Base-by-base conservation (phyloP, 225 moss, liverwort and hornwort species). In the Rhytidiadelphus loreus region DNA sequence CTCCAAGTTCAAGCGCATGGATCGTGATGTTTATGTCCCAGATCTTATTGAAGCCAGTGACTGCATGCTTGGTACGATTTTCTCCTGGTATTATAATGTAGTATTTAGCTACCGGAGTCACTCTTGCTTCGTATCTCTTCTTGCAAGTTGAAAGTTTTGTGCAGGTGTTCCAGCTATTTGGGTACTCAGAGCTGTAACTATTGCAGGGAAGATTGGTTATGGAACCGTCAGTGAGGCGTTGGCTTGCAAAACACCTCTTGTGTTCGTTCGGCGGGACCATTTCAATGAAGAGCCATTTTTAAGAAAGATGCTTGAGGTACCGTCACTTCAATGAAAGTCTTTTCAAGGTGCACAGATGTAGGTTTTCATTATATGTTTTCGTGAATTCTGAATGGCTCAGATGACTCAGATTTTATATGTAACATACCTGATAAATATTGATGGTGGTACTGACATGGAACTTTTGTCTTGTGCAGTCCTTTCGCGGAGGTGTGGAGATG, bases 201-300 rank as follows among this genome's bases (percentile, higher is more conserved):
- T 78, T 76, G 88, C 95, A 96, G 97, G 98, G 9, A 97, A 98
- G 87, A 96, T 98, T 89, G 98, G 98, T 58, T 96, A 98, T 86
- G 98, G 98, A 81, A 98, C 95, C 65, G 96, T 97, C 66, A 98
- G 98, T 93, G 96, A 98, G 91, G 92, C 93, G 18, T 87, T 98
- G 87, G 94, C 98, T 68, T 95, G 94, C 91, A 95, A 93, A 84
- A 94, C 93, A 57, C 96, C 98, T 60, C 94, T 98, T 88, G 94
- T 97, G 63, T 98, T 94, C 86, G 88, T 98, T 82, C 96, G 98
- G 55, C 96, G 96, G 83, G 98, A 98, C 87, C 95, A 97, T 73
- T 98, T 98, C 73, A 97, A 94, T 70, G 97, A 98, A 88, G 98
- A 98, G 85, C 97, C 98, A 18, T 97, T 98, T 82, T 90, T 98